Evolutionary conservation across 78 protist genomes (phyloP).

Genomic region (Polysphondylium violaceum): DNA sequence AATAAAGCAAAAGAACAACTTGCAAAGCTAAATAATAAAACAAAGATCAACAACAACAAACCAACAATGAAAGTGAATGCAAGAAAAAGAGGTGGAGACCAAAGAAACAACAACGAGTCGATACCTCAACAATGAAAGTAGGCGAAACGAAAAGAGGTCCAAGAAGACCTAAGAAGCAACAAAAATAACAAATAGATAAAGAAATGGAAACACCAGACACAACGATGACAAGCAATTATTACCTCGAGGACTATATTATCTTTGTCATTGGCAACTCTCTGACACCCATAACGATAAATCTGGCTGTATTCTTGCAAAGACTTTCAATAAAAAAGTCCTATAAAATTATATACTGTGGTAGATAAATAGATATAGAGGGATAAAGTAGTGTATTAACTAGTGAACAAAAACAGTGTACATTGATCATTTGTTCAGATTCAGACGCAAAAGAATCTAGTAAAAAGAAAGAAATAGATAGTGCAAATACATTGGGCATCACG

Average conservation of each 20-base stretch:
- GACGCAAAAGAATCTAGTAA: not conserved
- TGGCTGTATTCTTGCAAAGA: constrained; percentile 16
- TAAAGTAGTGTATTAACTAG: not conserved
- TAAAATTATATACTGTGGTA: not conserved
- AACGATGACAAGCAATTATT: not conserved
- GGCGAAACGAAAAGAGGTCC: too few relatives aligned
- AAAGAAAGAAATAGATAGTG: constrained; percentile 14
- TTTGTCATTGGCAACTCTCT: not conserved
- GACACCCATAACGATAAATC: constrained; percentile 16
- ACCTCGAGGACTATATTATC: constrained; percentile 3
- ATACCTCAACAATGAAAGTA: too few relatives aligned
- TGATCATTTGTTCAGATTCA: not conserved
- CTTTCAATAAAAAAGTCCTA: constrained; percentile 31
- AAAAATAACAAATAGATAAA: too few relatives aligned
- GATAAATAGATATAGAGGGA: not conserved
- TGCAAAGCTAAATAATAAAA: too few relatives aligned
- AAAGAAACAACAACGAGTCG: too few relatives aligned
- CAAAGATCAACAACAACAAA: too few relatives aligned
- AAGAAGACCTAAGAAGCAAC: too few relatives aligned
- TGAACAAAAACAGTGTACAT: not conserved
- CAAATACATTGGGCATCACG: not conserved
- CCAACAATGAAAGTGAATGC: too few relatives aligned
- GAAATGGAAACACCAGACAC: not conserved
- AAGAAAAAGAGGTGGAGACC: too few relatives aligned
- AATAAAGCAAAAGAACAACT: too few relatives aligned